phyloP scores from a whole-genome alignment of 768 basidiomycete genomes.

The Mycena belliarum region DNA sequence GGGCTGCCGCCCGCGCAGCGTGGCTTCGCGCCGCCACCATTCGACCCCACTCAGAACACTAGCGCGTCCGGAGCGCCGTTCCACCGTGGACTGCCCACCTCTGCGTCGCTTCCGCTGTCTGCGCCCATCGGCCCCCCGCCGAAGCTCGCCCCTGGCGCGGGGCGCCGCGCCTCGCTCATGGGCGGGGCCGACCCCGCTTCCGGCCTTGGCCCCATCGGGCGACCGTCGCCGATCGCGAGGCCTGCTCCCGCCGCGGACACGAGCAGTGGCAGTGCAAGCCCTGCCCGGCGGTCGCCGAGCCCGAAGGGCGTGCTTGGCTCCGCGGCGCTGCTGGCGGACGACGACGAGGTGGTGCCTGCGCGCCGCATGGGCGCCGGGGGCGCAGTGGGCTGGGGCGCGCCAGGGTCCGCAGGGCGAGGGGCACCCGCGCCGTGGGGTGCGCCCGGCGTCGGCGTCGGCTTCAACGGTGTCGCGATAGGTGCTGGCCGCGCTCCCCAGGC shows the following conservation, averaged over 20 bases:
- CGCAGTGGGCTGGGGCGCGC: constrained; percentile 49
- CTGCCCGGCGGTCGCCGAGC: constrained; percentile 47
- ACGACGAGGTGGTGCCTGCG: constrained; percentile 70
- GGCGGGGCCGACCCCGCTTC: constrained; percentile 14
- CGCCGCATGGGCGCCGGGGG: constrained; percentile 48
- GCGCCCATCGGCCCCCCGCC: constrained; percentile 59
- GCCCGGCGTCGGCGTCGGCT: constrained; percentile 27
- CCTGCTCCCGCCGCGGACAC: constrained; percentile 41
- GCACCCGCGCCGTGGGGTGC: constrained; percentile 51
- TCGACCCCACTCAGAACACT: constrained; percentile 41
- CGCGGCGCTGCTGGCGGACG: constrained; percentile 75
- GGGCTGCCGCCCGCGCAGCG: constrained; percentile 43
- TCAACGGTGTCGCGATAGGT: constrained; percentile 26
- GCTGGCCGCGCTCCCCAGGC: constrained; percentile 30
- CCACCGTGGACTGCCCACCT: constrained; percentile 39
- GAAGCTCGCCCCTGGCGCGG: constrained; percentile 50
- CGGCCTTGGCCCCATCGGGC: constrained; percentile 55
- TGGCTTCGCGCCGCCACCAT: constrained; percentile 59
- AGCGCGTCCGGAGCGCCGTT: constrained; percentile 27
- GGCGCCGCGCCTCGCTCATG: constrained; percentile 46
- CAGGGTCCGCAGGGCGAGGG: constrained; percentile 46
- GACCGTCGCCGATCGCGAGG: constrained; percentile 72
- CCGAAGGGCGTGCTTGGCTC: constrained; percentile 75
- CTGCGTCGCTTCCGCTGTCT: constrained; percentile 32
- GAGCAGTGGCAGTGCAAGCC: constrained; percentile 53